A percentile compares a stretch with the other conserved stretches of the same genome.
These are phyloP conservation scores for Pyrenochaeta sp. DNA, from an alignment of 2,329 filamentous ascomycete species.

Conservation along the genomic window DNA sequence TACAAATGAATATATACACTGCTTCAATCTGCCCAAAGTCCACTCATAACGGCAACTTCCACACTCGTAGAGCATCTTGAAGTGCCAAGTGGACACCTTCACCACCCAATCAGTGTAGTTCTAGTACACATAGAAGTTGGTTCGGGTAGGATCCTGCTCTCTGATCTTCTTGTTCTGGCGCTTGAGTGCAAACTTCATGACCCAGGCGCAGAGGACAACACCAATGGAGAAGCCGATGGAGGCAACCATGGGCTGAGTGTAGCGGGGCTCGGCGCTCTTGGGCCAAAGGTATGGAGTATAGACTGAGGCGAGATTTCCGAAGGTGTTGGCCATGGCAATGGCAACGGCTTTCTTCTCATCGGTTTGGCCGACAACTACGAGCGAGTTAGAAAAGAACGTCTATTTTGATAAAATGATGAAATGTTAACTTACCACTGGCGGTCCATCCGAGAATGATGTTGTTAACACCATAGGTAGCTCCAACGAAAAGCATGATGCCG, in stretches of 20 bases:
- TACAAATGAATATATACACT: too few species aligned
- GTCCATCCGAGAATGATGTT: constrained; percentile 50
- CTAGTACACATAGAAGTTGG: constrained; percentile 26
- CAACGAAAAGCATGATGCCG: constrained; percentile 42
- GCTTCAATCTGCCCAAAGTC: too few species aligned
- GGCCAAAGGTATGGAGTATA: constrained; percentile 41
- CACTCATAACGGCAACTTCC: too few species aligned
- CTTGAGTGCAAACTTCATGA: constrained; percentile 16
- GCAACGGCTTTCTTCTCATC: constrained; percentile 52
- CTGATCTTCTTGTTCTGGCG: constrained; percentile 27
- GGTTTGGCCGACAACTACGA: constrained; percentile 49
- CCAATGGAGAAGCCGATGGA: constrained; percentile 26
- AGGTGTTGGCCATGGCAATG: constrained; percentile 51
- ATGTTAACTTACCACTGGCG: too few species aligned
- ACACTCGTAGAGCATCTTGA: too few species aligned
- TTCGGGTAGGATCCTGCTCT: constrained; percentile 14
- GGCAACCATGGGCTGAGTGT: constrained; percentile 24
- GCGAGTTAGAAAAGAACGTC: too few species aligned
- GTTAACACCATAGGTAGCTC: constrained; percentile 40
- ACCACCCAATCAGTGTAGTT: too few species aligned
- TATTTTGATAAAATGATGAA: too few species aligned
- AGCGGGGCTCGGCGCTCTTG: constrained; percentile 24
- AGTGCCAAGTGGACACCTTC: too few species aligned
- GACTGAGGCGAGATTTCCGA: constrained; percentile 50
- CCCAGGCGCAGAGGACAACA: constrained; percentile 20